Percentiles rank a stretch among this genome's conserved stretches.
These are phyloP conservation scores for Talaromyces islandicus DNA, from an alignment of 2,329 filamentous ascomycete species.

Conservation along the genomic window DNA sequence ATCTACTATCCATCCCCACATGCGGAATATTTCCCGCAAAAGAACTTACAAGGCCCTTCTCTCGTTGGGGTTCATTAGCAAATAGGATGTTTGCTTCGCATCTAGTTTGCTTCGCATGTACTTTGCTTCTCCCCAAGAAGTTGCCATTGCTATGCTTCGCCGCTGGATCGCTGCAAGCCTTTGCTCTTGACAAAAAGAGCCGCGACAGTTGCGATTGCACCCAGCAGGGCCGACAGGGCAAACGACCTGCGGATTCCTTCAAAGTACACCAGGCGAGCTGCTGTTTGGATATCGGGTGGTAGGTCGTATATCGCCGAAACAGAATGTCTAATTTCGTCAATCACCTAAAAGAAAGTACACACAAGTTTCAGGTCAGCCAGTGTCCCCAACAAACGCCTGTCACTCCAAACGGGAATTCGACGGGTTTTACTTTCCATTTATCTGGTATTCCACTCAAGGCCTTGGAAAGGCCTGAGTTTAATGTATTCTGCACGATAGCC, in stretches of 20 bases:
- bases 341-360: conserved; percentile 41
- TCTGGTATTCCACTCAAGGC: conserved; percentile 52
- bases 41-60: background rate
- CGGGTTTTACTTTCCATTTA: conserved; percentile 50
- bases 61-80: background rate
- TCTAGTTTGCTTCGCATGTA: background rate
- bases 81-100: background rate
- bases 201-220: conserved; percentile 44
- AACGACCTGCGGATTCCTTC: conserved; percentile 54
- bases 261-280: conserved; percentile 55
- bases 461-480: conserved; percentile 49
- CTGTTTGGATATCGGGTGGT: conserved; percentile 51
- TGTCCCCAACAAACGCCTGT: conserved; percentile 11
- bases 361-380: conserved; percentile 17
- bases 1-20: background rate
- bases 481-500: conserved; percentile 57
- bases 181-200: conserved; percentile 42
- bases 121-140: background rate
- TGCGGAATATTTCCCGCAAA: background rate
- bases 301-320: conserved; percentile 51
- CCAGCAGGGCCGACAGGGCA: conserved; percentile 48
- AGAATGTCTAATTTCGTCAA: conserved; percentile 58
- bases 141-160: background rate
- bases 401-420: conserved; percentile 7
- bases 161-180: conserved; percentile 16